Evolutionary conservation across 495 filamentous ascomycete genomes (phyloP).

Genomic region (Aspergillus olivimuriae): DNA sequence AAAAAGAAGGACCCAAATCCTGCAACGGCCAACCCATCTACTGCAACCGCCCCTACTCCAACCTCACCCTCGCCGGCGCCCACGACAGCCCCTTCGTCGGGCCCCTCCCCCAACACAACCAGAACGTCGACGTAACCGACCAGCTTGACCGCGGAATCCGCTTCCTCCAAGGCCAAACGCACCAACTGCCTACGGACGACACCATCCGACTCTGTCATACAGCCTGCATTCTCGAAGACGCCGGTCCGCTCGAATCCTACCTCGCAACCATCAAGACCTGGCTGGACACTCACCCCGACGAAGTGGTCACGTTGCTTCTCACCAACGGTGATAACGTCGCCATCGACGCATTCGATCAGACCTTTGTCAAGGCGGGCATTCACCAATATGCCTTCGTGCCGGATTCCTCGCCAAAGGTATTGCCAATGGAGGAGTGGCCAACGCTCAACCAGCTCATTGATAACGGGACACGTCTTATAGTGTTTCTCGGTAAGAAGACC

Average conservation of each 20-base stretch:
- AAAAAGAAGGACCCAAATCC: conserved; percentile 8
- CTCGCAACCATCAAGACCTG: conserved; percentile 54
- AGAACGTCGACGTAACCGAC: conserved; percentile 56
- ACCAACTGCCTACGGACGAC: conserved; percentile 37
- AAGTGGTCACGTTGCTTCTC: conserved; percentile 64
- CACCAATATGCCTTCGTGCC: conserved; percentile 54
- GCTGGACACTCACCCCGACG: conserved; percentile 58
- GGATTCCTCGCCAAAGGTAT: conserved; percentile 15
- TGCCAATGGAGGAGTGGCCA: conserved; percentile 49
- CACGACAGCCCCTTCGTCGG: conserved; percentile 65
- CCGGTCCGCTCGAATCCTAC: conserved; percentile 51
- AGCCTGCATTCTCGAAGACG: conserved; percentile 57
- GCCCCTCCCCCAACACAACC: conserved; percentile 55
- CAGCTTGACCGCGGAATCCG: conserved; percentile 64
- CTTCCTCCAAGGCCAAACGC: conserved; percentile 64
- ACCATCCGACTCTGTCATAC: conserved; percentile 61
- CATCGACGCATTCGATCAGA: conserved; percentile 42
- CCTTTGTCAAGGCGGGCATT: conserved; percentile 50
- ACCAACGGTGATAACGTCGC: conserved; percentile 57
- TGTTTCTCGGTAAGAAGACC: conserved; percentile 48
- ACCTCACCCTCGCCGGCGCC: conserved; percentile 62
- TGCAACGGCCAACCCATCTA: conserved; percentile 65
- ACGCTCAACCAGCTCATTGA: conserved; percentile 56
- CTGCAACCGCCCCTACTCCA: conserved; percentile 56
- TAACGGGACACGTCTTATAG: conserved; percentile 52